Base-by-base conservation (phyloP, 345 rosid species). In the Punica granatum region DNA sequence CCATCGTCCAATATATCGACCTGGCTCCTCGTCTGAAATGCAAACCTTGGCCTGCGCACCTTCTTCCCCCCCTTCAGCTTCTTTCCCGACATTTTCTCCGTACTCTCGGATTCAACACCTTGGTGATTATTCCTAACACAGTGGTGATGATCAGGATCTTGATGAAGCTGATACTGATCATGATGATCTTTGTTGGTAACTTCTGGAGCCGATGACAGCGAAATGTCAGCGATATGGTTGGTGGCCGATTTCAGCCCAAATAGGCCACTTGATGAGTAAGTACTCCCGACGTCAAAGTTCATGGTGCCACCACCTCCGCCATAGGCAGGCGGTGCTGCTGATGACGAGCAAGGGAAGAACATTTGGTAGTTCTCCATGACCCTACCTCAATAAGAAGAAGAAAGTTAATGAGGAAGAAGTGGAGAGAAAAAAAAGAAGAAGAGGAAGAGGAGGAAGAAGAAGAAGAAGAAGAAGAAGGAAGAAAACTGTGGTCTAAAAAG, bases 1-100 rank as follows among this genome's bases (percentile, higher is more conserved):
- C 92, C 92, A 75, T 87, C 92, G 56, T 87, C 92, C 2, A 87
- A 79, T 51, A 85, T 76, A 77, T 87, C 92, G 53, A 85, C 86
- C 7, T 78, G 89, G 41, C 85, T 87, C 76, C 86, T 78, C 3
- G 92, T 87, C 73, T 85, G 92, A 62, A 87, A 87, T 37, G 92
- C 92, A 69, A 72, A 78, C 48, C 73, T 83, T 0, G 85, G 82
- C 77, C 75, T 76, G 62, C 62, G 80, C 2, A 71, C 65, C 82
- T 83, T 83, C 84, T 82, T 82, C 60, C 71, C 76, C 26, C 64
- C 77, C 63, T 72, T 81, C n/a, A n/a, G n/a, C 63, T 71, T 78
- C 44, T 39, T 68, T 46, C 68, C 78, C 28, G 56, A 39, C 35
- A 51, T 7, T 59, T 41, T 64, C 67, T 6, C 42, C 33, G 53